These are phyloP conservation scores for Fusarium verrucosum DNA, from an alignment of 2,329 filamentous ascomycete species.

Conservation along the genomic window DNA sequence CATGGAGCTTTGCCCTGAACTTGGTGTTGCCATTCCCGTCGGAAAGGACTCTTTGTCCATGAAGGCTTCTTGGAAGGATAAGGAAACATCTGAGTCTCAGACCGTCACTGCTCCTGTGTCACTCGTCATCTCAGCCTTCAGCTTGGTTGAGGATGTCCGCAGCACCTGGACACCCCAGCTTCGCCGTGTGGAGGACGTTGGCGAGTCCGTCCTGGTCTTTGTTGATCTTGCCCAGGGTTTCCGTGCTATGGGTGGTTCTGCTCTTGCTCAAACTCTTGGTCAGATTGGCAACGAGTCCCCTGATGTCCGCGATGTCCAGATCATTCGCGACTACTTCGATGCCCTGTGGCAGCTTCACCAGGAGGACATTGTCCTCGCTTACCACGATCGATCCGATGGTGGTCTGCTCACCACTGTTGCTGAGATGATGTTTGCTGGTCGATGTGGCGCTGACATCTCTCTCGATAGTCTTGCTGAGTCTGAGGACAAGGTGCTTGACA, in stretches of 20 bases:
- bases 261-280: slow-evolving; percentile 87
- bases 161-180: slow-evolving; percentile 96
- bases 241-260: slow-evolving; percentile 88
- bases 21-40: slow-evolving; percentile 94
- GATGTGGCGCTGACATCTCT: slow-evolving; percentile 86
- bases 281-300: slow-evolving; percentile 86
- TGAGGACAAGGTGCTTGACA: slow-evolving; percentile 72
- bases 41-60: slow-evolving; percentile 99
- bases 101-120: slow-evolving; percentile 94
- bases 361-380: slow-evolving; percentile 79
- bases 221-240: slow-evolving; percentile 87
- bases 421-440: slow-evolving; percentile 98
- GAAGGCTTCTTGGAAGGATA: slow-evolving; percentile 95
- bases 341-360: slow-evolving; percentile 73
- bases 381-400: slow-evolving; percentile 94
- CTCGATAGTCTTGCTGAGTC: slow-evolving; percentile 76
- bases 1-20: slow-evolving; percentile 86
- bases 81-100: slow-evolving; percentile 70
- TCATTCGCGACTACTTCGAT: slow-evolving; percentile 91
- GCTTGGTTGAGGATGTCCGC: slow-evolving; percentile 80
- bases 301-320: slow-evolving; percentile 82
- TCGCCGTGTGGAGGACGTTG: slow-evolving; percentile 83
- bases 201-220: slow-evolving; percentile 87
- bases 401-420: slow-evolving; percentile 89
- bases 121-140: slow-evolving; percentile 89